Conservation (phyloP, 2,329 filamentous ascomycete genomes). For the Hortaea werneckii region DNA sequence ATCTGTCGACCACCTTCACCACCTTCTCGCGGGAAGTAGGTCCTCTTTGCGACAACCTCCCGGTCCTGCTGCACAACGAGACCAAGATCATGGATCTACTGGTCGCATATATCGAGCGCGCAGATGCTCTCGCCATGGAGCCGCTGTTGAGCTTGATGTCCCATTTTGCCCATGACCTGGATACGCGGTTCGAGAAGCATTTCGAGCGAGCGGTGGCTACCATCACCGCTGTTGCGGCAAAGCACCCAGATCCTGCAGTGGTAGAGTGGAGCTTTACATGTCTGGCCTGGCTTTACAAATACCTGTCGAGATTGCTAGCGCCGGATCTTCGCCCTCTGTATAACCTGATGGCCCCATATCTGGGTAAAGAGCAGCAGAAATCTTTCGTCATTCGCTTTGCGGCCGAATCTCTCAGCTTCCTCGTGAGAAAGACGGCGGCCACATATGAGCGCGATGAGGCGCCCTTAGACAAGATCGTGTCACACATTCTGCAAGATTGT, state of each 20-base stretch:
- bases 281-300: conserved; percentile 94
- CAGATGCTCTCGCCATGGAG: conserved; percentile 72
- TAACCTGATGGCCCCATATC: conserved; percentile 68
- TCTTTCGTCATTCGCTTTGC: conserved; percentile 84
- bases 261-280: conserved; percentile 96
- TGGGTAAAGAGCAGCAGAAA: conserved; percentile 74
- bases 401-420: conserved; percentile 87
- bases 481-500: conserved; percentile 62
- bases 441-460: conserved; percentile 61
- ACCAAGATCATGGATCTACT: conserved; percentile 72
- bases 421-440: conserved; percentile 78
- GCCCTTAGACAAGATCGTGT: conserved; percentile 60
- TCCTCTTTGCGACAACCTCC: conserved; percentile 76
- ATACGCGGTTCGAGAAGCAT: conserved; percentile 76
- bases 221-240: conserved; percentile 67
- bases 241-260: conserved; percentile 63
- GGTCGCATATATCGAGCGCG: conserved; percentile 62
- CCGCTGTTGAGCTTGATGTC: conserved; percentile 79
- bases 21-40: conserved; percentile 65
- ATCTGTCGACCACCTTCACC: conserved; percentile 72
- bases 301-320: conserved; percentile 76
- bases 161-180: conserved; percentile 90
- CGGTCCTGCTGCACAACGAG: conserved; percentile 86
- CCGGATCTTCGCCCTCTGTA: conserved; percentile 78
- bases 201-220: conserved; percentile 66